Percentiles rank a stretch among this genome's conserved stretches.
phyloP scores from a whole-genome alignment of 129 eudicot species.

The Escallonia rubra region DNA sequence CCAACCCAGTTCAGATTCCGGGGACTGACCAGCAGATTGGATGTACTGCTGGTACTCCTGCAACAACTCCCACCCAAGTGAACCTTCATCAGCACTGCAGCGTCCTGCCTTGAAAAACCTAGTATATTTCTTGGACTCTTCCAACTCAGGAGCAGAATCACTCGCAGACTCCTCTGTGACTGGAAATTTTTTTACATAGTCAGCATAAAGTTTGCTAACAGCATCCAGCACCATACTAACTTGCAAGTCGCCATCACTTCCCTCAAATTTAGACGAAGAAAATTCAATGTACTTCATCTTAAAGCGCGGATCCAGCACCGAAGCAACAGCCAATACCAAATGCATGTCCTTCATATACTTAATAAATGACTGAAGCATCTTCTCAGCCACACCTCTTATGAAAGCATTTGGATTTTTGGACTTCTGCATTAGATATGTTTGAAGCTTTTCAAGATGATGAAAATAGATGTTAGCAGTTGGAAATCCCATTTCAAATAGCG shows the following conservation, averaged over 20 bases:
- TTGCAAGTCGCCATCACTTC: background rate
- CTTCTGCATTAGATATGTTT: background rate
- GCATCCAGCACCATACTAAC: constrained; percentile 1
- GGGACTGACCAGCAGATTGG: constrained; percentile 8
- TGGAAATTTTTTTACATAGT: background rate
- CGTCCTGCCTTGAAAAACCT: too few species aligned
- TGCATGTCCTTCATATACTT: constrained; percentile 5
- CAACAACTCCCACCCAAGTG: background rate
- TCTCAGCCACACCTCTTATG: constrained; percentile 3
- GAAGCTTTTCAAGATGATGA: constrained; percentile 9
- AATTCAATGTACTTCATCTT: constrained; percentile 11
- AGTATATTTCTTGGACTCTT: background rate
- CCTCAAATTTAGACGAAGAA: constrained; percentile 6
- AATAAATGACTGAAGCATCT: constrained; percentile 3
- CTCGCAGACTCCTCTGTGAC: background rate
- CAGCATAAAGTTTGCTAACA: constrained; percentile 2
- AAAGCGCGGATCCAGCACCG: constrained; percentile 12
- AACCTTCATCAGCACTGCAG: too few species aligned
- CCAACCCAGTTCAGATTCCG: constrained; percentile 21
- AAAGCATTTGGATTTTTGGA: background rate
- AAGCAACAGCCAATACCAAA: constrained; percentile 6
- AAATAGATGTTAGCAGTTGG: constrained; percentile 12
- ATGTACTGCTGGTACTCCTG: constrained; percentile 12
- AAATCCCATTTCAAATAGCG: constrained; percentile 4
- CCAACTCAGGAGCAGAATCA: background rate